A percentile compares a stretch with the other conserved stretches of the same genome.
These are phyloP conservation scores for Termitomyces bulborhizus DNA, from an alignment of 768 basidiomycete species.

Conservation along the genomic window DNA sequence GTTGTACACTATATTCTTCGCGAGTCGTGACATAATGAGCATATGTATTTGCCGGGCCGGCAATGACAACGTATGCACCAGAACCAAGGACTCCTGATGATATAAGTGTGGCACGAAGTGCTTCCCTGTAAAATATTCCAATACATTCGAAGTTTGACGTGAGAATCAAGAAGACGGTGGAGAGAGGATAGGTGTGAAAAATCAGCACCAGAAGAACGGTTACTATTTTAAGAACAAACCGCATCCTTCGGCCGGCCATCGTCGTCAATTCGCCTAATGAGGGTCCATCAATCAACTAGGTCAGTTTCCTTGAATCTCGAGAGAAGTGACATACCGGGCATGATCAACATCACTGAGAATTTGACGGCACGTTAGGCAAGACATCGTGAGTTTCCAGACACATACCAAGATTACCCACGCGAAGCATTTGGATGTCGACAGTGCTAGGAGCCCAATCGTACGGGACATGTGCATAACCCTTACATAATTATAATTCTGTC, in stretches of 20 bases:
- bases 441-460: conserved; percentile 73
- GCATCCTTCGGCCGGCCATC: conserved; percentile 72
- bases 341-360: conserved; percentile 54
- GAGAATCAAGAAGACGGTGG: conserved; percentile 1
- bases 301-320: neutral
- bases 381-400: conserved; percentile 4
- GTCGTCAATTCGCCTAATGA: conserved; percentile 64
- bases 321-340: conserved; percentile 43
- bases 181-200: neutral
- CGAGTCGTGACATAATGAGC: conserved; percentile 67
- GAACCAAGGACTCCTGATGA: conserved; percentile 55
- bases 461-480: conserved; percentile 62
- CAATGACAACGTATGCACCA: conserved; percentile 70
- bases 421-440: conserved; percentile 73
- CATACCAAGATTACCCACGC: conserved; percentile 62
- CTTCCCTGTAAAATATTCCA: conserved; percentile 39
- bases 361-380: conserved; percentile 7
- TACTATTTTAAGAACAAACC: conserved; percentile 30
- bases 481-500: conserved; percentile 7
- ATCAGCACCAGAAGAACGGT: conserved; percentile 16
- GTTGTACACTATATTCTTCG: conserved; percentile 69
- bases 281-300: conserved; percentile 5
- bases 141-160: conserved; percentile 2
- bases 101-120: conserved; percentile 59
- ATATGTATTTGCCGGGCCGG: conserved; percentile 81